These are phyloP conservation scores for Pugionium cornutum DNA, from an alignment of 345 rosid species.

Conservation along the genomic window DNA sequence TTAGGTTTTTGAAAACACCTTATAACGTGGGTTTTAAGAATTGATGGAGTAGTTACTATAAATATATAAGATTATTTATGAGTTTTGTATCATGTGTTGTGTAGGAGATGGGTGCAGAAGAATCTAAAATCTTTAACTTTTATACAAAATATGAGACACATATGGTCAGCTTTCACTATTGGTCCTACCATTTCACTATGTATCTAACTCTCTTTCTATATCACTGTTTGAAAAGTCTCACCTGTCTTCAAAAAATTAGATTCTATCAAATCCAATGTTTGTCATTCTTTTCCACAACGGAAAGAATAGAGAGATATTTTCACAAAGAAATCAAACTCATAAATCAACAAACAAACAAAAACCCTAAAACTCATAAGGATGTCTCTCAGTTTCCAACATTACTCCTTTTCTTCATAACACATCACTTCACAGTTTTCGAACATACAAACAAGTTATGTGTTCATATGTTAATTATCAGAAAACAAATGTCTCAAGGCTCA, in stretches of 20 bases:
- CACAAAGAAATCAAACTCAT: conserved; percentile 3
- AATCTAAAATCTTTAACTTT: conserved; percentile 48
- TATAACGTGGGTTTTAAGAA: conserved; percentile 20
- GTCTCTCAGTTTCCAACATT: conserved; percentile 43
- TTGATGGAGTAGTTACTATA: not conserved
- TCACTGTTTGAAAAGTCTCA: conserved; percentile 34
- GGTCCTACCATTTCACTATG: conserved; percentile 38
- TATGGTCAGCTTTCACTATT: conserved; percentile 45
- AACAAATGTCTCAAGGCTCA: conserved; percentile 22
- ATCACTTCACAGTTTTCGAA: not conserved
- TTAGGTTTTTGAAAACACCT: conserved; percentile 23
- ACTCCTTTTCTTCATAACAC: conserved; percentile 31
- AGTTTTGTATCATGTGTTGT: conserved; percentile 19
- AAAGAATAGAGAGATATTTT: not conserved
- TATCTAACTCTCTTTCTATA: conserved; percentile 17
- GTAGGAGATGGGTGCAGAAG: conserved; percentile 56
- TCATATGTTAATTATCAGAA: not conserved
- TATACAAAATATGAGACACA: conserved; percentile 30
- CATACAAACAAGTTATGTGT: conserved; percentile 13
- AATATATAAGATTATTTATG: not conserved
- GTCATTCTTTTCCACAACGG: conserved; percentile 5
- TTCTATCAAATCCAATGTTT: conserved; percentile 34
- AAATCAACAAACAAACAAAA: conserved; percentile 31
- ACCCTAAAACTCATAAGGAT: conserved; percentile 26
- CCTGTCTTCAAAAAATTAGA: conserved; percentile 25